Conservation (phyloP, 306 rosid species). For the Dicorynia guianensis region DNA sequence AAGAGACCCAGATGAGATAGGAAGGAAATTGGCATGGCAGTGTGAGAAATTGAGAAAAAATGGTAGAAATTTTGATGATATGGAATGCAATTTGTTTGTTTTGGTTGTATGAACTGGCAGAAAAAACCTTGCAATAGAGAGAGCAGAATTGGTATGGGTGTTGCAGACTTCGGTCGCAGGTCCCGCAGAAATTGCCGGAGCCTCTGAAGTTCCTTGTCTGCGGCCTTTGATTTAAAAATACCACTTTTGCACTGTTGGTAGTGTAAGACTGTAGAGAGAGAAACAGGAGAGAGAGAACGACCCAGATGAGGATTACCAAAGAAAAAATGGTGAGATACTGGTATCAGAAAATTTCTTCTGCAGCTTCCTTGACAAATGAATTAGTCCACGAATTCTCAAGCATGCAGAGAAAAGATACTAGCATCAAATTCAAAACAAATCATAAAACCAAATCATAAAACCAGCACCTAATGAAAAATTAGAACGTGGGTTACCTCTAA, state of each 20-base stretch:
- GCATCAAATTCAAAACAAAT: neutral
- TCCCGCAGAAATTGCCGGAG: constrained; percentile 79
- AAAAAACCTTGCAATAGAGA: constrained; percentile 84
- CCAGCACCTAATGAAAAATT: neutral
- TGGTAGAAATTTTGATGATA: no score
- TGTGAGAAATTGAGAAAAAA: neutral
- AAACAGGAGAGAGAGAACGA: neutral
- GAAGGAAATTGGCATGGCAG: neutral
- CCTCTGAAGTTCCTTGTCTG: constrained; percentile 71
- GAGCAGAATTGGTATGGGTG: constrained; percentile 86
- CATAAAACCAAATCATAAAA: neutral
- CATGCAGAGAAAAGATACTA: neutral
- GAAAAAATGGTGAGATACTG: no score
- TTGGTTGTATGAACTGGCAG: no score
- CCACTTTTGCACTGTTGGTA: constrained; percentile 90
- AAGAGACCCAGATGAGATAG: no score
- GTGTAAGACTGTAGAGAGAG: constrained; percentile 69
- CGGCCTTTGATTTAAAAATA: constrained; percentile 82
- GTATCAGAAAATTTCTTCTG: no score
- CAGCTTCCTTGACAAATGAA: neutral
- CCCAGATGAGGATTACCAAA: neutral
- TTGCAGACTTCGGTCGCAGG: constrained; percentile 91
- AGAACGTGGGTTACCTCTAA: neutral
- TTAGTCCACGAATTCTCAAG: constrained; percentile 7
- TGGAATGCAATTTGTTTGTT: no score